These are phyloP conservation scores for Fusarium illudens DNA, from an alignment of 2,329 filamentous ascomycete genomes.

Conservation along the genomic window DNA sequence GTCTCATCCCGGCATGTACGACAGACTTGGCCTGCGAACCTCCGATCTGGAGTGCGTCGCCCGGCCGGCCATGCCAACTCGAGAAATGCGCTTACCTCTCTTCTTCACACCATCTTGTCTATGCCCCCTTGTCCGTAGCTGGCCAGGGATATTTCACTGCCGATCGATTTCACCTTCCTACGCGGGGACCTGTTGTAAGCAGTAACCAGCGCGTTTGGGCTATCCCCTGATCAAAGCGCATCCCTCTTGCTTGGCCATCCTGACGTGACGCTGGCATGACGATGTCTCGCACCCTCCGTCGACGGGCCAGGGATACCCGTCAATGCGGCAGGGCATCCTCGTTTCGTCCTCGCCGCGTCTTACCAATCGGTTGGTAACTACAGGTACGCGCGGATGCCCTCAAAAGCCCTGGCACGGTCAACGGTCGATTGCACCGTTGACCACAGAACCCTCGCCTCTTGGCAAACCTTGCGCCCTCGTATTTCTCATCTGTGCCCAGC, in stretches of 20 bases:
- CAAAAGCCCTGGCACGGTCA: neutral
- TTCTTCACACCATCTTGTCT: neutral
- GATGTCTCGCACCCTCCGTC: conserved; percentile 17
- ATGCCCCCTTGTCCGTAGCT: neutral
- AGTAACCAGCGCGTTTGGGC: conserved; percentile 11
- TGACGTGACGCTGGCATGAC: conserved; percentile 40
- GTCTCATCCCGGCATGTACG: conserved; percentile 36
- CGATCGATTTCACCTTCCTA: conserved; percentile 20
- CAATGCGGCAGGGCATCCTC: conserved; percentile 17
- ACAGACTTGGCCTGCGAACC: conserved; percentile 13
- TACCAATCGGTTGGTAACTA: conserved; percentile 7
- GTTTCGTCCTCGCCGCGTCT: neutral
- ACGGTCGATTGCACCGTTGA: neutral
- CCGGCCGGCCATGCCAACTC: conserved; percentile 1
- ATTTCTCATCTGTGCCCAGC: conserved; percentile 10
- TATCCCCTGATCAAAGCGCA: conserved; percentile 24
- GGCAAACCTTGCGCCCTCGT: conserved; percentile 13
- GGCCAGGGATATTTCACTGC: conserved; percentile 16
- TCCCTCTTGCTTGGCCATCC: conserved; percentile 9
- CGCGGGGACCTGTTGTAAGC: conserved; percentile 20
- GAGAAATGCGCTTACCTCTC: neutral
- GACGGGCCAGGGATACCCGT: conserved; percentile 13
- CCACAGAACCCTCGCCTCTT: conserved; percentile 5
- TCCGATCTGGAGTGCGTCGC: conserved; percentile 15
- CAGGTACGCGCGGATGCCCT: neutral